These are phyloP conservation scores for Gossypium herbaceum DNA, from an alignment of 345 rosid genomes.

Conservation along the genomic window DNA sequence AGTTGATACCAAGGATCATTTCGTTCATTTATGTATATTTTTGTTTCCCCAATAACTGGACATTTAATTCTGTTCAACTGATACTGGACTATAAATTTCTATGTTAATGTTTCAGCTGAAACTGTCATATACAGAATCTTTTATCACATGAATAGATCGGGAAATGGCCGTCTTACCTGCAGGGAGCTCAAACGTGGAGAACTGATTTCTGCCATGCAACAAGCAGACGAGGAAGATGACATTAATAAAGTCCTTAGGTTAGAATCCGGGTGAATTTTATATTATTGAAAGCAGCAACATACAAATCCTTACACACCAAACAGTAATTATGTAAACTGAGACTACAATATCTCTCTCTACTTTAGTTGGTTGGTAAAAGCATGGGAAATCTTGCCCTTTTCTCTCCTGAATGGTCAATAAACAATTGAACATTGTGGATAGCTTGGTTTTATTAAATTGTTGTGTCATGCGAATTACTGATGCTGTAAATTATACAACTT, in stretches of 20 bases:
- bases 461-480: neutral
- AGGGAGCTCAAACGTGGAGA: constrained; percentile 91
- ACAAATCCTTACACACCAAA: neutral
- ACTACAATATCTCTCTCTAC: neutral
- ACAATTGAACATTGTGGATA: neutral
- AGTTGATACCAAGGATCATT: neutral
- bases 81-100: constrained; percentile 15
- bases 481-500: neutral
- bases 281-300: neutral
- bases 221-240: constrained; percentile 90
- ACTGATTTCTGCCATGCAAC: constrained; percentile 76
- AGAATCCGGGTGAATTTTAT: neutral
- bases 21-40: neutral
- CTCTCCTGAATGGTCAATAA: neutral
- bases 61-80: constrained; percentile 12
- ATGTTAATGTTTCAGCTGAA: constrained; percentile 63
- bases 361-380: neutral
- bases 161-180: constrained; percentile 76
- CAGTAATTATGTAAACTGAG: constrained; percentile 5
- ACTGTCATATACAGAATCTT: constrained; percentile 96
- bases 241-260: constrained; percentile 88
- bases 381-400: neutral
- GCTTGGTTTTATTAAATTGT: neutral
- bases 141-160: constrained; percentile 78
- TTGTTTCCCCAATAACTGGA: constrained; percentile 6